A percentile compares a stretch with the other conserved stretches of the same genome.
Conservation (phyloP, 768 basidiomycete species). For the Xerocomus spinulosus region DNA sequence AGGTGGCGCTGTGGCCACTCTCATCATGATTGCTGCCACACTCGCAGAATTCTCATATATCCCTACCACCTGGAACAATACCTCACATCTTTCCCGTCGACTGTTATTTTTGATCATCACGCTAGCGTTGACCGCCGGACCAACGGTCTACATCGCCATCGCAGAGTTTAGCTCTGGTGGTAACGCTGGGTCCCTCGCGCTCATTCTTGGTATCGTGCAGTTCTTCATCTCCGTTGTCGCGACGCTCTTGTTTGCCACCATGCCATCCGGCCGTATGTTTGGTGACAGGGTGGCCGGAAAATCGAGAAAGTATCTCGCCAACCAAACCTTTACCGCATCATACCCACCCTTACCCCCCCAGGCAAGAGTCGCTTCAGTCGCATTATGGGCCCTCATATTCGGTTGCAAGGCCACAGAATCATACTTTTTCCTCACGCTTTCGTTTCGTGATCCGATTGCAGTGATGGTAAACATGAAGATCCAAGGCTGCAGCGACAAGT, state of each 20-base stretch:
- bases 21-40: slow-evolving; percentile 95
- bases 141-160: slow-evolving; percentile 91
- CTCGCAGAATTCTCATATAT: slow-evolving; percentile 96
- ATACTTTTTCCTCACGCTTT: slow-evolving; percentile 96
- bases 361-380: slow-evolving; percentile 72
- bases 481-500: slow-evolving; percentile 82
- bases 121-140: slow-evolving; percentile 85
- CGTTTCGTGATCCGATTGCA: slow-evolving; percentile 87
- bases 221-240: slow-evolving; percentile 90
- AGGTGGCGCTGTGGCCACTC: slow-evolving; percentile 91
- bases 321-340: slow-evolving; percentile 96
- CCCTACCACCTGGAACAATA: slow-evolving; percentile 98
- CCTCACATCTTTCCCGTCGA: slow-evolving; percentile 90
- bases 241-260: slow-evolving; percentile 80
- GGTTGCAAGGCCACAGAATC: slow-evolving; percentile 96
- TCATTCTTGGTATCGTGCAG: slow-evolving; percentile 94
- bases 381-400: slow-evolving; percentile 90
- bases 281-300: slow-evolving; percentile 96
- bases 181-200: slow-evolving; percentile 64
- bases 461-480: slow-evolving; percentile 98
- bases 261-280: slow-evolving; percentile 98
- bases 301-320: slow-evolving; percentile 94
- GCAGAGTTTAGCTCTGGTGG: slow-evolving; percentile 58
- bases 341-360: slow-evolving; percentile 67
- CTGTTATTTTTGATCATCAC: slow-evolving; percentile 87